phyloP scores from a whole-genome alignment of 768 basidiomycete species.

The Mycena kentingensis region DNA sequence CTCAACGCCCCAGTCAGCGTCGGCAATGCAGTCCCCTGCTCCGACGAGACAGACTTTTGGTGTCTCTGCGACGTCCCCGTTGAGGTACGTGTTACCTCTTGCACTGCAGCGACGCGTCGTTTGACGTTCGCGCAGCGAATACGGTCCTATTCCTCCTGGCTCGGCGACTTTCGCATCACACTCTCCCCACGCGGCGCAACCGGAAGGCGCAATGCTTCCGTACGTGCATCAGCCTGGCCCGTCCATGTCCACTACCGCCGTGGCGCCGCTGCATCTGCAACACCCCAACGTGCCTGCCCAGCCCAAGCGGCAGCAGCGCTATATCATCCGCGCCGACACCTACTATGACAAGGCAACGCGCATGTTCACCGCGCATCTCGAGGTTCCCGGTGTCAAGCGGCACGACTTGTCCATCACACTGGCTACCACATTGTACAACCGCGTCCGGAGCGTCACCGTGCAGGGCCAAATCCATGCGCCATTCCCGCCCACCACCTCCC shows the following conservation, averaged over 20 bases:
- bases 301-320: constrained; percentile 25
- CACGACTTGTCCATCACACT: constrained; percentile 58
- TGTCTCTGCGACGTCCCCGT: constrained; percentile 10
- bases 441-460: constrained; percentile 61
- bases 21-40: constrained; percentile 20
- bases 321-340: constrained; percentile 60
- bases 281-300: constrained; percentile 20
- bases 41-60: constrained; percentile 23
- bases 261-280: constrained; percentile 2
- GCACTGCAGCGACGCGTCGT: not conserved
- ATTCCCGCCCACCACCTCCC: constrained; percentile 31
- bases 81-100: not conserved
- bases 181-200: not conserved
- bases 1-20: constrained; percentile 12
- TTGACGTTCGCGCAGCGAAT: not conserved
- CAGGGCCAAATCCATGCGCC: constrained; percentile 45
- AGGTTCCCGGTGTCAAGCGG: constrained; percentile 67
- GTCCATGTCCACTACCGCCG: not conserved
- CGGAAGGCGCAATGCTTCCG: not conserved
- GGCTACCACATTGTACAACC: constrained; percentile 58
- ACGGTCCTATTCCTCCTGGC: not conserved
- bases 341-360: constrained; percentile 53
- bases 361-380: constrained; percentile 58
- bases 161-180: not conserved
- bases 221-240: not conserved